Percentiles rank a stretch among this genome's conserved stretches.
These are phyloP conservation scores for Pisolithus sp. DNA, from an alignment of 768 basidiomycete genomes.

Conservation along the genomic window DNA sequence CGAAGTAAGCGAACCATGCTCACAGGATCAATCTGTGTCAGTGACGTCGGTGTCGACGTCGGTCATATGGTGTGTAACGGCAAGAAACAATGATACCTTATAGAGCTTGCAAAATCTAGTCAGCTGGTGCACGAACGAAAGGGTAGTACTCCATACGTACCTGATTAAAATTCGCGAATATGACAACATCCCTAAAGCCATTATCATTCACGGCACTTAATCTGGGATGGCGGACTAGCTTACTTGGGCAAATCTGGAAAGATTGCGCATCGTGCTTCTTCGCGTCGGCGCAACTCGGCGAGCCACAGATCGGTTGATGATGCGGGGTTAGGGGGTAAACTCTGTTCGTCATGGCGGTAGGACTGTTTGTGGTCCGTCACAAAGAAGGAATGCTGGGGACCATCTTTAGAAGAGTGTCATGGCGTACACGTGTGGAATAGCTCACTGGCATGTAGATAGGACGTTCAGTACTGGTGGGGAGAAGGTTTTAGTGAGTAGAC, in stretches of 20 bases:
- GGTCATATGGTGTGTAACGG: background rate
- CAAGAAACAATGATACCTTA: slow-evolving; percentile 26
- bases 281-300: slow-evolving; percentile 34
- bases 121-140: slow-evolving; percentile 4
- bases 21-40: slow-evolving; percentile 32
- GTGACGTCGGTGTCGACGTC: background rate
- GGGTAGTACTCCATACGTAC: slow-evolving; percentile 17
- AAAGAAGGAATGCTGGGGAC: slow-evolving; percentile 38
- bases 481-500: background rate
- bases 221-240: slow-evolving; percentile 6
- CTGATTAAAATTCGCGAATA: slow-evolving; percentile 53
- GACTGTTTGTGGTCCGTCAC: slow-evolving; percentile 47
- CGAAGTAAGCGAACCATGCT: slow-evolving; percentile 2
- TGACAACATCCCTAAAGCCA: slow-evolving; percentile 31
- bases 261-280: slow-evolving; percentile 29
- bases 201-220: background rate
- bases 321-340: slow-evolving; percentile 8
- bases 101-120: slow-evolving; percentile 30
- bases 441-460: slow-evolving; percentile 43
- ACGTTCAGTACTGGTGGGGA: slow-evolving; percentile 33
- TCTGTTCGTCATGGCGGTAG: slow-evolving; percentile 25
- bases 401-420: slow-evolving; percentile 1
- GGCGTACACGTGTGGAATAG: background rate
- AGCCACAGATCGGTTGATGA: slow-evolving; percentile 26
- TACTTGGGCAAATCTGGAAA: slow-evolving; percentile 42